phyloP scores from a whole-genome alignment of 1,284 basidiomycete species.

The Sanghuangporus sanghuang region DNA sequence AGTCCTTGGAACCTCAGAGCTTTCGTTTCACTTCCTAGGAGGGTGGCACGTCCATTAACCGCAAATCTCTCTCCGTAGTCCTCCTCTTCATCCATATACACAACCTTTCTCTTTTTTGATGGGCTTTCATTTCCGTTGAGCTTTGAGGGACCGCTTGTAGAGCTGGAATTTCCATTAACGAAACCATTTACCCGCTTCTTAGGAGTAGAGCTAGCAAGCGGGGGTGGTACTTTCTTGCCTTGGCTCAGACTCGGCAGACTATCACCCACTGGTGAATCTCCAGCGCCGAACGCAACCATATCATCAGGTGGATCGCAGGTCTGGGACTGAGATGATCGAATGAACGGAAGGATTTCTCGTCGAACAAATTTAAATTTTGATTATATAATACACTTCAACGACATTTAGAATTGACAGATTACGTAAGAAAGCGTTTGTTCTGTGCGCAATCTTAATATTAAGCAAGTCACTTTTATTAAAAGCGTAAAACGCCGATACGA shows the following conservation, averaged over 20 bases:
- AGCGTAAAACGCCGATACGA: too few species aligned
- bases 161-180: neutral
- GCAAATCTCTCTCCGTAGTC: constrained; percentile 17
- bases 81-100: constrained; percentile 28
- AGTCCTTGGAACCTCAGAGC: constrained; percentile 27
- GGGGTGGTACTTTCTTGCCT: constrained; percentile 13
- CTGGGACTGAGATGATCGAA: neutral
- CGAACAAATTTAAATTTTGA: too few species aligned
- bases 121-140: neutral
- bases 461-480: too few species aligned
- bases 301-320: neutral
- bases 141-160: neutral
- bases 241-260: neutral
- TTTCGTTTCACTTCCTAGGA: neutral
- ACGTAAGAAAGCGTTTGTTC: too few species aligned
- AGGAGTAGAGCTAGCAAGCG: constrained; percentile 17
- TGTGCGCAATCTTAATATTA: too few species aligned
- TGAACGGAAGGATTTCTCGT: too few species aligned
- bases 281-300: neutral
- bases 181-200: constrained; percentile 12
- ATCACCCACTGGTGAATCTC: neutral
- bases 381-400: too few species aligned
- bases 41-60: constrained; percentile 13
- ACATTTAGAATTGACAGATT: too few species aligned
- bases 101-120: constrained; percentile 22